Conservation (phyloP, 352 stramenopile genomes). For the Pythium aphanidermatum region DNA sequence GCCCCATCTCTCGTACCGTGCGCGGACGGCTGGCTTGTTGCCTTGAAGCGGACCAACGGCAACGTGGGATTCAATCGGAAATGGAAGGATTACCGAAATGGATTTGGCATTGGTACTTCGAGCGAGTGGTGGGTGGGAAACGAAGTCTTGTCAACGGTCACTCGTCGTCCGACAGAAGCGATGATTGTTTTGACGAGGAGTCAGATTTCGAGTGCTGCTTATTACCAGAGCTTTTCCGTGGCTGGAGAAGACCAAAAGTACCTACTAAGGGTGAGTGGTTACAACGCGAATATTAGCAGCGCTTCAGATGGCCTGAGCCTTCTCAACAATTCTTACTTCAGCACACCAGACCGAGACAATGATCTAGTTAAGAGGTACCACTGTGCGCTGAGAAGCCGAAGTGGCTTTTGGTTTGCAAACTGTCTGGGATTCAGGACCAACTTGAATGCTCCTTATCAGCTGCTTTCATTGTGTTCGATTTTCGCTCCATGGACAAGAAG, state of each 20-base stretch:
- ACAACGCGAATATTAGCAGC: constrained; percentile 25
- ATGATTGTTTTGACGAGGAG: constrained; percentile 50
- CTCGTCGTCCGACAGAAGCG: constrained; percentile 28
- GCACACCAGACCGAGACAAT: constrained; percentile 48
- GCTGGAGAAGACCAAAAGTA: constrained; percentile 38
- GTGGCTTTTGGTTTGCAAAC: constrained; percentile 55
- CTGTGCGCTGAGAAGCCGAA: constrained; percentile 37
- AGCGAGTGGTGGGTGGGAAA: constrained; percentile 67
- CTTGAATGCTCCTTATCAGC: constrained; percentile 44
- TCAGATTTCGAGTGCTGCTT: constrained; percentile 28
- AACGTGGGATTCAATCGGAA: constrained; percentile 53
- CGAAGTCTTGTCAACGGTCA: constrained; percentile 29
- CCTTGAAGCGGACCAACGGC: constrained; percentile 35
- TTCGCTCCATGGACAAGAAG: constrained; percentile 41
- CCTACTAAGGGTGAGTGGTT: constrained; percentile 36
- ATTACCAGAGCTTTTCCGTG: constrained; percentile 44
- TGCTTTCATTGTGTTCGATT: constrained; percentile 31
- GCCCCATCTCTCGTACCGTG: constrained; percentile 32
- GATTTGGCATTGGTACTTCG: constrained; percentile 36
- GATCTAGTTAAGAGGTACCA: constrained; percentile 35
- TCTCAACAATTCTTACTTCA: constrained; percentile 58
- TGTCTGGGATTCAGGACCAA: constrained; percentile 36
- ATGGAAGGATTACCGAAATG: constrained; percentile 50
- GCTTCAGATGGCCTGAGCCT: constrained; percentile 31
- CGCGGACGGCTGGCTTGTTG: constrained; percentile 54